Evolutionary conservation across 2,329 filamentous ascomycete genomes (phyloP).

Genomic region (Neoscytalidium dimidiatum): DNA sequence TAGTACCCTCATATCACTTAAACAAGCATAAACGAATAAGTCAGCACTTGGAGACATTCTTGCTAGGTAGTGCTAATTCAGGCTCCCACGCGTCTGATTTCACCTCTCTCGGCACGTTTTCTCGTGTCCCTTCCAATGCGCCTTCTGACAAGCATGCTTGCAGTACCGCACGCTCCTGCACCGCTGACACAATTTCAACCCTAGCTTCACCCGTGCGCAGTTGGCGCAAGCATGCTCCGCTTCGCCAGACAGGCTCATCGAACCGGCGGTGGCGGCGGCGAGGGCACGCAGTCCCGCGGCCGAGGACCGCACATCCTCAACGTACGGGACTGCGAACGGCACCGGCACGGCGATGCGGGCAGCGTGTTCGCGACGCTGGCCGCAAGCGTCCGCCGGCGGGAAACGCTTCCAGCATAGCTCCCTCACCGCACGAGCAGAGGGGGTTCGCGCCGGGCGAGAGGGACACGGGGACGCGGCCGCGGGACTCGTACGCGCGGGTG

Average conservation of each 20-base stretch:
- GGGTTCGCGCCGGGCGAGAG: not conserved
- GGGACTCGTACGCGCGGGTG: slow-evolving; percentile 31
- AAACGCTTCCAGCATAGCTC: not conserved
- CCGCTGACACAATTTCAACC: not conserved
- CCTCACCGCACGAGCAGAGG: not conserved
- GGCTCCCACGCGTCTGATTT: not conserved
- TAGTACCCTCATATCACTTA: no score
- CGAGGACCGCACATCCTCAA: not conserved
- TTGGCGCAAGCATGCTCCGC: not conserved
- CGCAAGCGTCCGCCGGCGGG: not conserved
- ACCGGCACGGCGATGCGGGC: slow-evolving; percentile 23
- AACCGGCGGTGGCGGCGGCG: not conserved
- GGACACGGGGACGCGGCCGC: not conserved
- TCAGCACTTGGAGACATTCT: no score
- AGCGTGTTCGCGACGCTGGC: slow-evolving; percentile 1
- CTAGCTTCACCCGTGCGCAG: not conserved
- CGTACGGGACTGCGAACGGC: not conserved
- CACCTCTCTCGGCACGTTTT: not conserved
- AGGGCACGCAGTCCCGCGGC: not conserved
- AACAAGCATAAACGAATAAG: no score
- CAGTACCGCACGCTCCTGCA: not conserved
- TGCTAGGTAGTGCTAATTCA: not conserved
- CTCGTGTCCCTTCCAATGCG: not conserved
- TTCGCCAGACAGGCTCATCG: not conserved
- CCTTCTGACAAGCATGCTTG: not conserved